Base-by-base conservation (phyloP, 441 rosid species). In the Biscutella auriculata region DNA sequence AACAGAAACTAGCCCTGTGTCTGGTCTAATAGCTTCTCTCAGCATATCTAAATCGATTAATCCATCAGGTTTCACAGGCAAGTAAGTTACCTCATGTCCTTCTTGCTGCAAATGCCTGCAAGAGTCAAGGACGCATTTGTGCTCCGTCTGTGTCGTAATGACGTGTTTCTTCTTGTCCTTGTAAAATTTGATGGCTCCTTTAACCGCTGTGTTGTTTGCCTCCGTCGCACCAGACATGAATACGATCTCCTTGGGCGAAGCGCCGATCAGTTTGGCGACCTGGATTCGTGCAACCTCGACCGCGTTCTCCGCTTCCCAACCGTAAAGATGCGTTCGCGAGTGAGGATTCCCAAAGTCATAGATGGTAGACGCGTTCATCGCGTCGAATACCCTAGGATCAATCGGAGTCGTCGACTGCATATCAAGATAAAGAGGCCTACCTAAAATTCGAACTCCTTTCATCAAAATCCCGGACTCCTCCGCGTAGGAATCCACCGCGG, bases 221-320 rank as follows among this genome's bases (percentile, higher is more conserved):
- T 92, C 98, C 46, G 98, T 92, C 11, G 96, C 95, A 10, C 98
- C 97, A 4, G 97, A 88, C 30, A 92, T 78, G 73, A 92, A 92
- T 7, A 92, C 76, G 36, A 88, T 77, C 70, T 92, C 98, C 55
- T 84, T 92, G 3, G 92, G 82, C 3, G 98, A 81, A 15, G 95
- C 92, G 30, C 79, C 78, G 62, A 91, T 73, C 23, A 91, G 69
- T 15, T 66, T 72, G 4, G 95, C 89, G 19, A 88, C 80, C 39
- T 84, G 88, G n/a, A 75, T 62, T 33, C 95, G 88, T n/a, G 98
- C 92, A 2, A 77, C 65, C 62, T 92, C 98, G 5, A 80, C 93
- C 2, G 95, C 98, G 51, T 57, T 68, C 53, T 91, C 98, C 2
- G 98, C 90, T 58, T 91, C 98, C 98, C 98, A 91, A 16, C 98